Base-by-base conservation (phyloP, 192 early-diverging fungal species). In the Coemansia sp. region DNA sequence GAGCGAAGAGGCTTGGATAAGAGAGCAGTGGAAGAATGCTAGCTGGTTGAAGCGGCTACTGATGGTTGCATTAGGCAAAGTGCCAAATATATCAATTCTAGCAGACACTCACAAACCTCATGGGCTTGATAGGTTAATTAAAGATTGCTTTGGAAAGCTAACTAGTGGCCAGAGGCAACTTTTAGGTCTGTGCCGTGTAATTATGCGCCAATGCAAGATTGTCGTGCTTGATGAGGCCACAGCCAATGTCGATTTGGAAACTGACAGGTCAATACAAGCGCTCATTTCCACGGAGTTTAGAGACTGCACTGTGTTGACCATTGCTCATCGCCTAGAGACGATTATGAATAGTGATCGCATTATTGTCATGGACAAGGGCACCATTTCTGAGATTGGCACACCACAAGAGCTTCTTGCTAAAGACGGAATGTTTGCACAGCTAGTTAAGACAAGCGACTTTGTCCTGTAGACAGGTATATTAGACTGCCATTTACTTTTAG, bases 261-360 rank as follows among this genome's bases (percentile, higher is more conserved):
- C 62, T 3, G 69, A 71, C 41, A 16, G 44, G 36, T 6, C 15
- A 0, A 29, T 71, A 15, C 69, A 71, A 20, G 43, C 64, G 9
- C 50, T 71, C 0, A 84, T 90, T 29, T 74, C 80, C 1, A 78
- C 75, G 24, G 71, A 87, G 53, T 90, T 90, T 71, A 64, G 49
- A 1, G 66, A 83, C 43, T 63, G 62, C 33, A 70, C 60, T 9
- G 84, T 90, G 11, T 53, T 90, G 0, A 87, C 87, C 15, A 90
- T 90, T 64, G 89, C 89, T 3, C 89, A 94, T 76, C 87, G 92
- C 50, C 68, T 91, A 12, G 88, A 91, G 57, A 91, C 90, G 10
- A 80, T 88, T 3, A 68, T 83, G n/a, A 84, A 91, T 69, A 88
- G 85, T 62, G 90, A 92, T 68, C 83, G 85, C 58, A 86, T 93